Conservation (phyloP, 2,329 filamentous ascomycete genomes). For the Aspergillus pseudoglaucus region DNA sequence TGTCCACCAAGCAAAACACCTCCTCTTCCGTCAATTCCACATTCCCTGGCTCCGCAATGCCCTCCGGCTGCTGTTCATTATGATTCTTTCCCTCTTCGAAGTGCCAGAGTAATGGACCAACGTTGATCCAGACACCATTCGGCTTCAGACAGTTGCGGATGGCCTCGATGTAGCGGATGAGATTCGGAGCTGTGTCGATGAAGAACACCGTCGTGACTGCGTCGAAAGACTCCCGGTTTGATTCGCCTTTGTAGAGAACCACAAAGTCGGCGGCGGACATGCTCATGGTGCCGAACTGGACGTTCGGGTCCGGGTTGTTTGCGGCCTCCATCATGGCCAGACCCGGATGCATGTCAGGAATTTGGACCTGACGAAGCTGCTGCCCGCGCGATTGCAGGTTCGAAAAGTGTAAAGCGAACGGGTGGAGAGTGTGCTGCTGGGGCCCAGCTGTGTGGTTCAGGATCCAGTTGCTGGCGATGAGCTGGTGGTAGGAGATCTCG, state of each 20-base stretch:
- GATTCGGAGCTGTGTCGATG: constrained; percentile 90
- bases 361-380: constrained; percentile 64
- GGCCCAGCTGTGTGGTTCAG: constrained; percentile 49
- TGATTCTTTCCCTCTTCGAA: constrained; percentile 58
- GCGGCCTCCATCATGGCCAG: constrained; percentile 43
- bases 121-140: constrained; percentile 78
- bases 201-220: constrained; percentile 90
- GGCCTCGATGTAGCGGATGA: constrained; percentile 82
- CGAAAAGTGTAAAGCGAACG: constrained; percentile 82
- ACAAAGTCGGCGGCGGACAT: constrained; percentile 95
- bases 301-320: constrained; percentile 19
- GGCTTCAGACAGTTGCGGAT: constrained; percentile 69
- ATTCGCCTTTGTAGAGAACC: constrained; percentile 66
- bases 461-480: constrained; percentile 68
- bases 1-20: constrained; percentile 66
- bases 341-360: constrained; percentile 76
- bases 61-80: constrained; percentile 27
- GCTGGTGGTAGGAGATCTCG: constrained; percentile 93
- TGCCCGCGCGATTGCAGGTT: constrained; percentile 69
- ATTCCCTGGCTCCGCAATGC: constrained; percentile 81
- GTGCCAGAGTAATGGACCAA: constrained; percentile 91
- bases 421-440: constrained; percentile 66
- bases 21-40: constrained; percentile 89
- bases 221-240: constrained; percentile 61
- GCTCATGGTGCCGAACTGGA: constrained; percentile 62